Conservation (phyloP, 2,329 filamentous ascomycete species). For the Epichloe sibirici region DNA sequence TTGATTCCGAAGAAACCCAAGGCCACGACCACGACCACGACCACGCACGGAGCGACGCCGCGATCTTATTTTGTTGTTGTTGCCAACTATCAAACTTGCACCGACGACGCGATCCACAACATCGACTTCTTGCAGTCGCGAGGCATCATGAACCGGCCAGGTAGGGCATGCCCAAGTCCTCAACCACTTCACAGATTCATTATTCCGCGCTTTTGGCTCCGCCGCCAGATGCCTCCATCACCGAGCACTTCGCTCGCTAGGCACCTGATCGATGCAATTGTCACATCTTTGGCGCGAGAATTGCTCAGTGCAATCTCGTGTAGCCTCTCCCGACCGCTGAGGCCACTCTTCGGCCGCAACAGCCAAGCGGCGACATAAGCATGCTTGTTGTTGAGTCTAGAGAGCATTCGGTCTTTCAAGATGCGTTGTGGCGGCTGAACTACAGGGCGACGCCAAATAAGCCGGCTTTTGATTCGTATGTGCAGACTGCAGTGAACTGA, state of each 20-base stretch:
- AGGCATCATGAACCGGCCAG: constrained; percentile 46
- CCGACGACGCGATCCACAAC: background rate
- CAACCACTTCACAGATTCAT: constrained; percentile 7
- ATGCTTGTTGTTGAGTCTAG: background rate
- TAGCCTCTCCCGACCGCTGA: background rate
- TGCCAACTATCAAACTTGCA: background rate
- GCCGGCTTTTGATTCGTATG: background rate
- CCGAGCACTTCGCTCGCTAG: background rate
- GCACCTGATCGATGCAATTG: background rate
- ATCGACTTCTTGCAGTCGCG: background rate
- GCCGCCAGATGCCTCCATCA: background rate
- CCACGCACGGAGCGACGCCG: background rate
- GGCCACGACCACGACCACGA: background rate
- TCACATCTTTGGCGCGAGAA: background rate
- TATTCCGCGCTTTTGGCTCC: background rate
- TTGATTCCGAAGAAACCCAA: background rate
- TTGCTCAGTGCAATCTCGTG: background rate
- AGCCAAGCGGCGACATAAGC: background rate
- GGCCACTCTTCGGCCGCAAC: background rate
- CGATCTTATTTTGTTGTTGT: background rate
- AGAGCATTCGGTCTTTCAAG: background rate
- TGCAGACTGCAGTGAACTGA: background rate
- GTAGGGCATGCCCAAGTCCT: constrained; percentile 29
- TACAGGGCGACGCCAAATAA: background rate
- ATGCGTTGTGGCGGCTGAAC: background rate